Percentiles rank a stretch among this genome's conserved stretches.
These are phyloP conservation scores for Carpinus viminea DNA, from an alignment of 306 rosid species.

Conservation along the genomic window DNA sequence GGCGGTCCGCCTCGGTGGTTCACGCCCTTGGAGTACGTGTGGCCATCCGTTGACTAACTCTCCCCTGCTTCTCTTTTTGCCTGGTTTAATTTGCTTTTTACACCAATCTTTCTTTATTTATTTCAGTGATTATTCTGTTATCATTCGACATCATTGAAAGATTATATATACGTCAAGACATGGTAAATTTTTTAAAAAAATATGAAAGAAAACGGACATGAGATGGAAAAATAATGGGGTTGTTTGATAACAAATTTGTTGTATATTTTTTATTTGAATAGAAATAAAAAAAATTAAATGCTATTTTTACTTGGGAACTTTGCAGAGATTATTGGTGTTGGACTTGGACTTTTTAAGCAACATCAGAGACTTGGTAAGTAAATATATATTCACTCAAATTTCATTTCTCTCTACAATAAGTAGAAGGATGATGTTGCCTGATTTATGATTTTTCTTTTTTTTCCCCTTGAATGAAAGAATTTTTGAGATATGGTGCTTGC, in stretches of 20 bases:
- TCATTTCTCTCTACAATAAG: too few relatives aligned
- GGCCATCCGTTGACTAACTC: constrained; percentile 44
- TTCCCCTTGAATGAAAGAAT: constrained; percentile 51
- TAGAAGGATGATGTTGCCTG: constrained; percentile 3
- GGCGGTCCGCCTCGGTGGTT: constrained; percentile 89
- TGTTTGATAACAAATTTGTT: too few relatives aligned
- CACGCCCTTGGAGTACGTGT: constrained; percentile 68
- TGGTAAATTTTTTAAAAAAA: too few relatives aligned
- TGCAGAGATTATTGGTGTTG: constrained; percentile 79
- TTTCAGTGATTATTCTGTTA: neutral
- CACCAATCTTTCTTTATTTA: neutral
- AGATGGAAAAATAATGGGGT: too few relatives aligned
- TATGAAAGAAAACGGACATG: too few relatives aligned
- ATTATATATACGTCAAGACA: too few relatives aligned
- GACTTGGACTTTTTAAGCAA: constrained; percentile 77
- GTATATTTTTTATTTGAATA: too few relatives aligned
- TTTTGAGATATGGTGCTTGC: constrained; percentile 87
- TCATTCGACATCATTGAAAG: too few relatives aligned
- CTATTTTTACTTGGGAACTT: neutral
- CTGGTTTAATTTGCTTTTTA: constrained; percentile 54
- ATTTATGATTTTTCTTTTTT: constrained; percentile 8
- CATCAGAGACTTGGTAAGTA: constrained; percentile 73
- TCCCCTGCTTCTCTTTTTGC: constrained; percentile 74
- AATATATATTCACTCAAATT: constrained; percentile 23
- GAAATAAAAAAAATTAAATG: neutral